These are phyloP conservation scores for Halteria grandinella DNA, from an alignment of 73 alveolate genomes.

Conservation along the genomic window DNA sequence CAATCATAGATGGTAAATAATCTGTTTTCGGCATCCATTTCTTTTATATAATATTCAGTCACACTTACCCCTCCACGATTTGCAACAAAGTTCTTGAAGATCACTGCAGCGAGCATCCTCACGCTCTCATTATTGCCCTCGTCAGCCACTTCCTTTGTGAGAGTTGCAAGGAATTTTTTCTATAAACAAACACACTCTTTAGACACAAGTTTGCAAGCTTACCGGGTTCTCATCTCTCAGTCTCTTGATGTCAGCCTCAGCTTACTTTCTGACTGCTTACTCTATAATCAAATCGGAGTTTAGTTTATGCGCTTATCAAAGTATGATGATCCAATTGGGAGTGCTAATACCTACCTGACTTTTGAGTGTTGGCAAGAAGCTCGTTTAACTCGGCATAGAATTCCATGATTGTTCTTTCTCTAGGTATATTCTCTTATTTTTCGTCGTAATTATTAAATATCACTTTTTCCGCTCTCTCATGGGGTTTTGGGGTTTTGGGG, in stretches of 20 bases:
- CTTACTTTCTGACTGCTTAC: slow-evolving; percentile 9
- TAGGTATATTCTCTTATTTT: not conserved
- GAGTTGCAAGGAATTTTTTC: slow-evolving; percentile 51
- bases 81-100: slow-evolving; percentile 52
- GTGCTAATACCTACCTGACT: slow-evolving; percentile 4
- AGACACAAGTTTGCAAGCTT: slow-evolving; percentile 29
- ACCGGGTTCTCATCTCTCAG: slow-evolving; percentile 53
- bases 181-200: not conserved
- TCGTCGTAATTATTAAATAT: no score
- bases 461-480: no score
- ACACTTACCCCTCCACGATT: slow-evolving; percentile 46
- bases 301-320: not conserved
- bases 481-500: no score
- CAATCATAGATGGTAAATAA: not conserved
- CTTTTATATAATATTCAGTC: no score
- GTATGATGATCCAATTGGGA: not conserved
- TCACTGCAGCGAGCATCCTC: slow-evolving; percentile 48
- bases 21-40: no score
- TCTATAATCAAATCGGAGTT: slow-evolving; percentile 5
- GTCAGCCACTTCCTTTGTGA: slow-evolving; percentile 49
- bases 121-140: slow-evolving; percentile 6
- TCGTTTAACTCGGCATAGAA: slow-evolving; percentile 24
- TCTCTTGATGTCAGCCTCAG: slow-evolving; percentile 19
- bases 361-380: slow-evolving; percentile 2
- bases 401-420: slow-evolving; percentile 8